Conservation (phyloP, 106 monocot species). For the Allium sativum region DNA sequence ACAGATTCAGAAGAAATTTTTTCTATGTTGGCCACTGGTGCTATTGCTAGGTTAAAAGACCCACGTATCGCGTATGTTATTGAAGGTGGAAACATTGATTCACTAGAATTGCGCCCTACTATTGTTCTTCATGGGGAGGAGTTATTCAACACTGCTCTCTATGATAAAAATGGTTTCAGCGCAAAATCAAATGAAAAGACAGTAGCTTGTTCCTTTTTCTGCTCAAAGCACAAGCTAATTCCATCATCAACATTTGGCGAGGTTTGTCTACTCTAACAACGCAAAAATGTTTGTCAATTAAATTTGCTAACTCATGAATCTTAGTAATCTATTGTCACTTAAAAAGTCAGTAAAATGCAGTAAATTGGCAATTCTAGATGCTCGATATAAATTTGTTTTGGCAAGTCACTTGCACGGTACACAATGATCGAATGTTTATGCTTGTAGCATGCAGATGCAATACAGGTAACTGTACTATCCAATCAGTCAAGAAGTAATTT, state of each 20-base stretch:
- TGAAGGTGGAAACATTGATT: conserved; percentile 26
- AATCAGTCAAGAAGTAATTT: conserved; percentile 45
- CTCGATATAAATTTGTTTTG: background rate
- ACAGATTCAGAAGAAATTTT: conserved; percentile 36
- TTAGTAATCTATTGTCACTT: no score
- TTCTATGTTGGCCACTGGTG: conserved; percentile 29
- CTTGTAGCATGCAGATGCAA: conserved; percentile 85
- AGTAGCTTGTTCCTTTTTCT: conserved; percentile 55
- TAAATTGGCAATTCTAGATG: background rate
- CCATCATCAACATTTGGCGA: conserved; percentile 6
- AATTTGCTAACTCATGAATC: no score
- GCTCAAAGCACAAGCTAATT: conserved; percentile 21
- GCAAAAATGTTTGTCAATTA: no score
- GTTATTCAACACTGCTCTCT: conserved; percentile 10
- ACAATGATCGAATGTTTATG: background rate
- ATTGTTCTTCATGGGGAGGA: conserved; percentile 58
- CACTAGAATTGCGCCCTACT: conserved; percentile 21
- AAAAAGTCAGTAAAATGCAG: background rate
- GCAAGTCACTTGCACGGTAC: no score
- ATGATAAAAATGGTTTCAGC: conserved; percentile 1
- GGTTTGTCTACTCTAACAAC: background rate
- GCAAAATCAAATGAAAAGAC: conserved; percentile 9
- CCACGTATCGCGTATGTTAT: conserved; percentile 54
- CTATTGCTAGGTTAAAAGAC: conserved; percentile 50
- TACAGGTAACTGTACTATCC: conserved; percentile 52